Evolutionary conservation across 208 protist genomes (phyloP).

Genomic region (Borovskyia barvae): DNA sequence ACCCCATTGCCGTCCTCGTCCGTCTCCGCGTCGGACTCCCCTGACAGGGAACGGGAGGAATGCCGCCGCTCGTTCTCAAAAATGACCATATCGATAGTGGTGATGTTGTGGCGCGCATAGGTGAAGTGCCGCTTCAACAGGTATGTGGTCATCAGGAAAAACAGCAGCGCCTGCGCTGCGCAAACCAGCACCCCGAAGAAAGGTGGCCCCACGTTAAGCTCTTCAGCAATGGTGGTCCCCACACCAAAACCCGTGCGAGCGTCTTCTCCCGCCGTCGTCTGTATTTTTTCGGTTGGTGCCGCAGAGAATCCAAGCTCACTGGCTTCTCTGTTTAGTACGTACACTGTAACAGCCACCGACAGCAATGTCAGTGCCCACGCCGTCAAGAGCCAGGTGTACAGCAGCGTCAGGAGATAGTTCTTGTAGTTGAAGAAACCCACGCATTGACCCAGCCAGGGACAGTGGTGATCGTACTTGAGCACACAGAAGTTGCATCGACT

Average conservation of each 20-base stretch:
- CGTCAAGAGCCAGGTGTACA: constrained; percentile 78
- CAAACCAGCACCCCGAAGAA: constrained; percentile 82
- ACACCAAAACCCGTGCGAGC: constrained; percentile 26
- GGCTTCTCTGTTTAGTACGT: constrained; percentile 10
- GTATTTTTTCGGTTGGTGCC: no score
- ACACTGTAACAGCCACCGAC: constrained; percentile 31
- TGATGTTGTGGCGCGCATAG: constrained; percentile 80
- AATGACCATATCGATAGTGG: constrained; percentile 86
- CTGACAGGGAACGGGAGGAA: constrained; percentile 6
- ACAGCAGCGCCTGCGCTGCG: constrained; percentile 51
- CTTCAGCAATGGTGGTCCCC: constrained; percentile 27
- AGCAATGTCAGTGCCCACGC: constrained; percentile 62
- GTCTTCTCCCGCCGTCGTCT: background rate
- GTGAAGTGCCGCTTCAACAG: constrained; percentile 64
- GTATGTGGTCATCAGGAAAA: constrained; percentile 71
- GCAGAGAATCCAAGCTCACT: no score
- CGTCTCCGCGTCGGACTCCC: constrained; percentile 16
- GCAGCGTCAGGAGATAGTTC: constrained; percentile 78
- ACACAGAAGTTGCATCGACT: constrained; percentile 86
- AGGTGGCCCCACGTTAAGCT: constrained; percentile 63
- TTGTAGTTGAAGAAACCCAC: constrained; percentile 94
- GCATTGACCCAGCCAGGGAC: constrained; percentile 91
- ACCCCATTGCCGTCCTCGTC: background rate
- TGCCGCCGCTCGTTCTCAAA: constrained; percentile 37
- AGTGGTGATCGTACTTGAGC: constrained; percentile 93